Conservation (phyloP, 306 rosid species). For the Amphicarpaea edgeworthii region DNA sequence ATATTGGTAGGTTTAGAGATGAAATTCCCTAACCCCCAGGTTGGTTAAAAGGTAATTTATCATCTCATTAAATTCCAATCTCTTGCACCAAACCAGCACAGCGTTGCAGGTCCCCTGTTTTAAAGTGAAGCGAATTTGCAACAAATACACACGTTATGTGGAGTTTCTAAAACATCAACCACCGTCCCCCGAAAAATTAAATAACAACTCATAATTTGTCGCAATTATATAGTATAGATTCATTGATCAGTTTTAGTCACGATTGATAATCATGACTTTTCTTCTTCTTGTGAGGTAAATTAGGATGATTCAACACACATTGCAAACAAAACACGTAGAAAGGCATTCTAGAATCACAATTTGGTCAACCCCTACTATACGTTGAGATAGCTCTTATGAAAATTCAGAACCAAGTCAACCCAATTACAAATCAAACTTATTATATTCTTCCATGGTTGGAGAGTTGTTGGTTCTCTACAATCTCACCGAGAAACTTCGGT, state of each 20-base stretch:
- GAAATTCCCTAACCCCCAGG: slow-evolving; percentile 29
- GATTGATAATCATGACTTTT: not conserved
- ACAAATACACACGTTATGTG: slow-evolving; percentile 45
- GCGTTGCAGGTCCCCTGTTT: slow-evolving; percentile 38
- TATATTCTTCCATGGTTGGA: not conserved
- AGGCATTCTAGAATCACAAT: not conserved
- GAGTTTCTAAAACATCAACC: not conserved
- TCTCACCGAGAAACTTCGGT: not conserved
- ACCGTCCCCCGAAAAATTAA: not conserved
- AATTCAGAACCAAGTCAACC: not conserved
- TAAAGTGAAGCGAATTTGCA: slow-evolving; percentile 38
- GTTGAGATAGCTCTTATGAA: not conserved
- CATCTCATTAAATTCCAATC: slow-evolving; percentile 26
- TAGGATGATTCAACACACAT: not conserved
- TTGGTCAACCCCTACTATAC: slow-evolving; percentile 15
- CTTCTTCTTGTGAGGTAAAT: not conserved
- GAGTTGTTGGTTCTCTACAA: not conserved
- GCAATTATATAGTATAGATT: too few relatives aligned
- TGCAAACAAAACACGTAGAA: not conserved
- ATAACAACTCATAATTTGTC: not conserved
- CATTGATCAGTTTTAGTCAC: too few relatives aligned
- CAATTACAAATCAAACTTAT: not conserved
- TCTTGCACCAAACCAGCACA: slow-evolving; percentile 13
- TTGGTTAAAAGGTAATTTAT: slow-evolving; percentile 29
- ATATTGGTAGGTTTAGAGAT: slow-evolving; percentile 43